These are phyloP conservation scores for Goffeauzyma gilvescens DNA, from an alignment of 768 basidiomycete genomes.

Conservation along the genomic window DNA sequence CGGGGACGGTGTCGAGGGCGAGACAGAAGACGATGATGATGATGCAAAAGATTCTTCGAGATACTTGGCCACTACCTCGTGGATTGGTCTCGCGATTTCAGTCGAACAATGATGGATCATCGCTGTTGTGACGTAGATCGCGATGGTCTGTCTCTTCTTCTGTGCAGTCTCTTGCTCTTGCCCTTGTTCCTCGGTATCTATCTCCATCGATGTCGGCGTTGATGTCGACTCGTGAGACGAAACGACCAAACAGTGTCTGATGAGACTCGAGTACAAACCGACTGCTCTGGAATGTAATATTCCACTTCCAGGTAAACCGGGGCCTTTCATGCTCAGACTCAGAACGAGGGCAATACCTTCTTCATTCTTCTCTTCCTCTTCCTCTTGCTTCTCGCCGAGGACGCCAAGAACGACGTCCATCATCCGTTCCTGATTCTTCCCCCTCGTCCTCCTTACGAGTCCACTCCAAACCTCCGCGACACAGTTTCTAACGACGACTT, in stretches of 20 bases:
- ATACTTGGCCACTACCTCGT: slow-evolving; percentile 34
- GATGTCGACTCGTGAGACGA: slow-evolving; percentile 36
- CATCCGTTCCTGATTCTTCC: slow-evolving; percentile 41
- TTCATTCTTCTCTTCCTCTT: slow-evolving; percentile 13
- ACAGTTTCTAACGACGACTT: slow-evolving; percentile 27
- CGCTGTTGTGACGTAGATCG: slow-evolving; percentile 54
- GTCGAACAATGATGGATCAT: slow-evolving; percentile 64
- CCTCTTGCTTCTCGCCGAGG: slow-evolving; percentile 23
- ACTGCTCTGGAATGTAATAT: slow-evolving; percentile 52
- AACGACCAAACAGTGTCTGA: slow-evolving; percentile 43
- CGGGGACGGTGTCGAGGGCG: slow-evolving; percentile 5
- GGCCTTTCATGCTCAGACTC: slow-evolving; percentile 46
- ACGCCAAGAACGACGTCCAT: slow-evolving; percentile 38
- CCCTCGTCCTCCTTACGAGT: slow-evolving; percentile 52
- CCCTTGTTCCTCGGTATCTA: slow-evolving; percentile 24
- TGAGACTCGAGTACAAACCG: slow-evolving; percentile 43
- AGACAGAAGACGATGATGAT: not conserved
- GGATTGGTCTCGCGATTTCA: slow-evolving; percentile 35
- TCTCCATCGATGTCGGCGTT: slow-evolving; percentile 31
- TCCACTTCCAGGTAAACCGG: too few relatives aligned
- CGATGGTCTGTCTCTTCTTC: too few relatives aligned
- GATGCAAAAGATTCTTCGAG: slow-evolving; percentile 1
- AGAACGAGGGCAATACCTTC: slow-evolving; percentile 50
- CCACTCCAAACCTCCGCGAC: slow-evolving; percentile 77
- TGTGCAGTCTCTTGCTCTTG: too few relatives aligned